Base-by-base conservation (phyloP, 352 stramenopile species). In the Phytophthora parvispora region DNA sequence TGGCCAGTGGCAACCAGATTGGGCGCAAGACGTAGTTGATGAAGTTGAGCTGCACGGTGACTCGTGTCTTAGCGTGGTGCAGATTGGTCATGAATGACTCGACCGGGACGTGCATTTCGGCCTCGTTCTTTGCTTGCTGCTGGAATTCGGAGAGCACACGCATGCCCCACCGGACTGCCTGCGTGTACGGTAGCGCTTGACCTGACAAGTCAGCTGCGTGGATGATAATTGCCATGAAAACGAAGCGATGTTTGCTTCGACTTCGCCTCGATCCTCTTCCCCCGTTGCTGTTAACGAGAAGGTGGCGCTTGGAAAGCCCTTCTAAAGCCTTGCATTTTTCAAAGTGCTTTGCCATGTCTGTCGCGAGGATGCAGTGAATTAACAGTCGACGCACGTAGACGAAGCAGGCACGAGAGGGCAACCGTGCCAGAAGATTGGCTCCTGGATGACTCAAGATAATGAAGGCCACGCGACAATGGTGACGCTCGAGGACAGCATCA, bases 401-500 rank as follows among this genome's bases (percentile, higher is more conserved):
- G 31, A 94, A 92, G 20, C 61, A 79, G 3, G 82, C 76, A 9
- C 76, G 76, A 0, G 79, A 59, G 20, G 69, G 69, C 45, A 89
- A 50, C 38, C 83, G 78, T 49, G 83, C 80, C 22, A 94, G 60
- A 31, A 94, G 81, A 53, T 93, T 92, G 29, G 75, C 85, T 12
- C 81, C 75, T 45, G 75, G 67, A 28, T 86, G 77, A 60, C 78
- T 81, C 36, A 95, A 63, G 43, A 92, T 89, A 61, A 90, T 82
- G 64, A 91, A 93, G 12, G 84, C 87, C 28, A 91, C 79, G 18
- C 81, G 79, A 38, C 82, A 87, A 54, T 95, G 88, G 56, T 95
- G 88, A n/a, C 90, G 90, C 52, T 97, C 90, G 0, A 97, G 74
- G 22, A 97, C 90, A 9, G 85, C 83, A 47, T 90, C 75, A 65